Evolutionary conservation across 1,139 yeast genomes (phyloP).

Genomic region (Candida dubliniensis): DNA sequence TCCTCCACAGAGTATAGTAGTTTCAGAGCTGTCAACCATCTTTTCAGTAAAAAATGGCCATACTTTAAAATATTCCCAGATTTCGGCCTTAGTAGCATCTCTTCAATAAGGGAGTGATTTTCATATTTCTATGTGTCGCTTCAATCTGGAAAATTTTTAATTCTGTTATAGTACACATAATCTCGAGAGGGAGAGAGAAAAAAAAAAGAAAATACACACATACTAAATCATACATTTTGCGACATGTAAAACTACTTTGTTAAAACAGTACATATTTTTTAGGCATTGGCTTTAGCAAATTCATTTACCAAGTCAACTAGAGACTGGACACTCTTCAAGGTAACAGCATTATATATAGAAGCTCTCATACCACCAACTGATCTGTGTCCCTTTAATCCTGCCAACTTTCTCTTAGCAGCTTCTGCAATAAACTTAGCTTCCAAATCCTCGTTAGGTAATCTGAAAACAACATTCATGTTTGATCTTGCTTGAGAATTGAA

Average conservation of each 20-base stretch:
- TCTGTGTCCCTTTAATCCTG: constrained; percentile 92
- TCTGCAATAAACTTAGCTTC: constrained; percentile 68
- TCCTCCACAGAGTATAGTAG: constrained; percentile 24
- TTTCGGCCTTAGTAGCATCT: constrained; percentile 2
- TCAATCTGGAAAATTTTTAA: not conserved
- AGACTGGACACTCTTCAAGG: constrained; percentile 59
- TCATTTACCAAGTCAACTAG: constrained; percentile 60
- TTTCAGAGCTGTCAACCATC: constrained; percentile 1
- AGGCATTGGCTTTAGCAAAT: constrained; percentile 49
- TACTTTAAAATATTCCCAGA: not conserved
- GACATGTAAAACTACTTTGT: not conserved
- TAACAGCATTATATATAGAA: constrained; percentile 85
- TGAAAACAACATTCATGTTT: constrained; percentile 91
- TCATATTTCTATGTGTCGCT: not conserved
- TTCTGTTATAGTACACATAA: not conserved
- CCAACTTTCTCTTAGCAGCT: constrained; percentile 49
- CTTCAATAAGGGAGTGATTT: not conserved
- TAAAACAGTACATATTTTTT: not conserved
- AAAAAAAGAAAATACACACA: not conserved
- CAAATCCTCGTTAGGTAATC: constrained; percentile 57
- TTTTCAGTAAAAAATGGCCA: not conserved
- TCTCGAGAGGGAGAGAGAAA: not conserved
- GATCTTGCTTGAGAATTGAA: constrained; percentile 60
- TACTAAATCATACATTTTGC: not conserved
- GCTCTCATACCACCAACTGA: constrained; percentile 98